Conservation (phyloP, 164 flowering plant genomes). For the Vitis labrusca region DNA sequence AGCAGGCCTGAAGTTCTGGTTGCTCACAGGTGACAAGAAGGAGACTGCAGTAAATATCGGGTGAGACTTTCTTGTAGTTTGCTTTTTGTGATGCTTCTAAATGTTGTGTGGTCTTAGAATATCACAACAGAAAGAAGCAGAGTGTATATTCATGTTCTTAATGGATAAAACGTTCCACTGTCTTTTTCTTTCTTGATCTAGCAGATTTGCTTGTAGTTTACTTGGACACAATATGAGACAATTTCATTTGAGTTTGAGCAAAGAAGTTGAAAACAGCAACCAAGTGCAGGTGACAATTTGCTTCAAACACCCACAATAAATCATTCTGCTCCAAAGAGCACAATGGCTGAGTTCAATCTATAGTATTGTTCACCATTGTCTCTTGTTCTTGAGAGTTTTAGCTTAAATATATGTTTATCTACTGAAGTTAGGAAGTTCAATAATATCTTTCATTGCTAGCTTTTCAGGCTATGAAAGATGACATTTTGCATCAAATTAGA, state of each 20-base stretch:
- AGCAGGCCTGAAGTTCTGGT: constrained; percentile 72
- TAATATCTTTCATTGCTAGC: constrained; percentile 7
- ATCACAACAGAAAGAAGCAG: no score
- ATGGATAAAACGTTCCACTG: not conserved
- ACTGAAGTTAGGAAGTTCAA: not conserved
- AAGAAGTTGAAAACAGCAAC: constrained; percentile 26
- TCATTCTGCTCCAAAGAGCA: not conserved
- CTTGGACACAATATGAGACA: constrained; percentile 60
- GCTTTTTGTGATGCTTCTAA: not conserved
- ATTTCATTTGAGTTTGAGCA: constrained; percentile 35
- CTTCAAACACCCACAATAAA: not conserved
- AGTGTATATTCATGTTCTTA: not conserved
- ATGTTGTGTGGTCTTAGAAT: no score
- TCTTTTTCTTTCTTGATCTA: not conserved
- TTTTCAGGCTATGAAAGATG: constrained; percentile 47
- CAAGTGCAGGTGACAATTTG: constrained; percentile 31
- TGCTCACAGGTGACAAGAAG: constrained; percentile 65
- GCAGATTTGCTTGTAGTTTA: constrained; percentile 67
- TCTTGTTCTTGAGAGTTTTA: no score
- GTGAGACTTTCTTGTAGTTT: constrained; percentile 19
- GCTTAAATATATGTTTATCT: no score
- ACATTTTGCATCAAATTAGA: constrained; percentile 41
- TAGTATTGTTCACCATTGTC: no score
- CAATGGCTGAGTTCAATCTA: not conserved
- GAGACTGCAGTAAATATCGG: constrained; percentile 74